Percentiles rank a stretch among this genome's conserved stretches.
These are phyloP conservation scores for Fagopyrum esculentum DNA, from an alignment of 148 eudicot genomes.

Conservation along the genomic window DNA sequence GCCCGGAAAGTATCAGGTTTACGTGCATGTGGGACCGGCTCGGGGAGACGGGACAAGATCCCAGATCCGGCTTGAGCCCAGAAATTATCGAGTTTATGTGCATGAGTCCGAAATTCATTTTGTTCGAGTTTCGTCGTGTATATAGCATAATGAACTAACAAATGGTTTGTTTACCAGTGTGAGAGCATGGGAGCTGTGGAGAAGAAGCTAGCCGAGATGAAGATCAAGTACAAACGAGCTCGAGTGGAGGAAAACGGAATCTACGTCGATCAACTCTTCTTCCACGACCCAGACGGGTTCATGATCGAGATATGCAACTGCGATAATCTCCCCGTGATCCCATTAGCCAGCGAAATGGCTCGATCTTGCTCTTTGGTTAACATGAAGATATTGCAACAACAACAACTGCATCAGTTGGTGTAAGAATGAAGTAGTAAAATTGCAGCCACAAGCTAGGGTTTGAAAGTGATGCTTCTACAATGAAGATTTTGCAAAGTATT, in stretches of 20 bases:
- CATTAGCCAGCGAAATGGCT: slow-evolving; percentile 47
- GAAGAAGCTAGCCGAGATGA: slow-evolving; percentile 71
- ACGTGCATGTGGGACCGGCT: no score
- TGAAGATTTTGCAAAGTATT: slow-evolving; percentile 1
- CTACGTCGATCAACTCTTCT: slow-evolving; percentile 72
- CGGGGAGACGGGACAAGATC: no score
- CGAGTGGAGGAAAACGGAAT: slow-evolving; percentile 78
- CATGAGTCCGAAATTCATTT: no score
- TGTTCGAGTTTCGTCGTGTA: no score
- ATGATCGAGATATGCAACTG: slow-evolving; percentile 91
- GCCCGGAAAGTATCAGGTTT: no score
- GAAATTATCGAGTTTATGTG: no score
- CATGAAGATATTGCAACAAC: slow-evolving; percentile 31
- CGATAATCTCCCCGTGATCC: slow-evolving; percentile 66
- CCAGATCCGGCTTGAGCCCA: no score
- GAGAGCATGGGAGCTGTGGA: slow-evolving; percentile 88
- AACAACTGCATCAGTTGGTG: slow-evolving; percentile 11
- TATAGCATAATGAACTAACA: no score
- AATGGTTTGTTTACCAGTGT: slow-evolving; percentile 31
- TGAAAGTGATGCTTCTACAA: neutral
- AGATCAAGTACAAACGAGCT: slow-evolving; percentile 38
- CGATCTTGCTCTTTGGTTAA: slow-evolving; percentile 60
- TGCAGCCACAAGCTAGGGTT: neutral
- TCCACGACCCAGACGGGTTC: slow-evolving; percentile 91
- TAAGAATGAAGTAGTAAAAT: no score